Base-by-base conservation (phyloP, 345 rosid genomes). In the Arabidopsis suecica region DNA sequence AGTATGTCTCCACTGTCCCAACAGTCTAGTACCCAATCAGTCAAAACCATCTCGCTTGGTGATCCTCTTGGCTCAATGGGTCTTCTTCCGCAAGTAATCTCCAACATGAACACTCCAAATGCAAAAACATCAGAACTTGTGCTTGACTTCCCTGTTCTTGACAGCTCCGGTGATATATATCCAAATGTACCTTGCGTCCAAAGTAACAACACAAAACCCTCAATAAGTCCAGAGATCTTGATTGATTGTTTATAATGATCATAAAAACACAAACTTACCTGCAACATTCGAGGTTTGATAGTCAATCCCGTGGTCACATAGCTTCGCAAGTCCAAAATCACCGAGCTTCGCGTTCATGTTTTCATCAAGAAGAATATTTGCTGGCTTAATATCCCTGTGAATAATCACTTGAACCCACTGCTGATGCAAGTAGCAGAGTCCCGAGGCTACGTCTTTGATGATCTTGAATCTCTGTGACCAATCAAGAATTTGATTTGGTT, bases 281-380 rank as follows among this genome's bases (percentile, higher is more conserved):
- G 79, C 79, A 1, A 93, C 74, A 53, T 62, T 70, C 0, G 96
- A 87, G 5, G 89, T 87, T 51, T 87, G 92, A 9, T 87, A 82
- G 22, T 69, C 59, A 44, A 75, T 77, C 2, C 88, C 94, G 12
- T 85, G 98, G 45, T 90, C 89, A 30, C 82, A 84, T 23, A 90
- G 64, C 79, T 94, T 86, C 0, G 96, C 98, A 22, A 88, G 93
- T 30, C 98, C 96, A 16, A 93, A 93, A 30, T 90, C 98, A 0
- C 96, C 94, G 1, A 93, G 78, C 18, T 89, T 72, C 0, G 85
- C 91, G 10, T 87, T 88, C 91, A 90, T 80, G 22, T 85, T 89
- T 0, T 82, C 72, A 7, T 90, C 94, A 45, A 93, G 85, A 61
- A 93, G 77, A 40, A 93, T 95, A 58, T 93, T 93, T 68, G 91